Evolutionary conservation across 306 rosid species (phyloP), one percentile per base, ranked within the genome.

Genomic region (Pyrus pyrifolia): DNA sequence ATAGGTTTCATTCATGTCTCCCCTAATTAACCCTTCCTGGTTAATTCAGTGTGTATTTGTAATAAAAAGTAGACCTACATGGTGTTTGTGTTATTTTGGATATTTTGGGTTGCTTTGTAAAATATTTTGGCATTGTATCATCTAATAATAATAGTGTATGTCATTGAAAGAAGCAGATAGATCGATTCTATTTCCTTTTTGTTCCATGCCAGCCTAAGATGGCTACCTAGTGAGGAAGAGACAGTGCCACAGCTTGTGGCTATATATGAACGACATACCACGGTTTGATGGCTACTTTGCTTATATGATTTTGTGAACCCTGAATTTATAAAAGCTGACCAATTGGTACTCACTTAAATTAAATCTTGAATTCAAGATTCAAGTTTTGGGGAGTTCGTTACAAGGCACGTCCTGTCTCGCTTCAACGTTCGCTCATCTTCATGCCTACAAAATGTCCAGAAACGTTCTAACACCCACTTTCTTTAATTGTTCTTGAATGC

Each of bases 211-310:
- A 9, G 12, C 45, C 11, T 42, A 45, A 70, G 60, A 53, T 71
- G 65, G 17, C 21, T 52, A 14, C 46, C 73, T 71, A 31, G 22
- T 55, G 72, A 5, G 61, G 70, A 72, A 77, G 77, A 57, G 61
- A 42, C 70, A 81, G 65, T 57, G 61, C 49, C 8, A 23, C 18
- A 23, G 18, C 44, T 65, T 25, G 51, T 33, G 67, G 15, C 35
- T 70, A 17, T 42, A 5, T 40, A 18, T 35, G 12, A 66, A 67
- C 31, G 53, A 75, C 49, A 74, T 61, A 35, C 58, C 72, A 15
- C 53, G 77, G 65, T 68, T 80, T 81, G 84, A 63, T 75, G 29
- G 77, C 55, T 52, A 73, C 71, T 58, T 17, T 19, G 6, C 55
- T 51, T 49, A 17, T 22, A 42, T 67, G 71, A 42, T 42, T 67